These are phyloP conservation scores for Colletotrichum higginsianum DNA, from an alignment of 2,329 filamentous ascomycete species.

Conservation along the genomic window DNA sequence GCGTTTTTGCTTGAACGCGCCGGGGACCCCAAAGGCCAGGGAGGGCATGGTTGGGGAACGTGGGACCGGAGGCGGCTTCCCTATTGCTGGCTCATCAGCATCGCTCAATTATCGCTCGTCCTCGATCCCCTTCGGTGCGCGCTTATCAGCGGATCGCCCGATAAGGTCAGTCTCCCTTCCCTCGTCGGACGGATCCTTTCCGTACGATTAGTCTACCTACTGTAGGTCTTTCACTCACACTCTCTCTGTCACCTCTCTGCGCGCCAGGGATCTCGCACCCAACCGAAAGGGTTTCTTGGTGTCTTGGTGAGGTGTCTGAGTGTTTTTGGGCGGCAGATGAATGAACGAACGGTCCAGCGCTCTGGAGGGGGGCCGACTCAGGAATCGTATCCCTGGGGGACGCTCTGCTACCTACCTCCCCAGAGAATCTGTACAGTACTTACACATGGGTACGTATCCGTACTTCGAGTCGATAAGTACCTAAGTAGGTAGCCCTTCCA, in stretches of 20 bases:
- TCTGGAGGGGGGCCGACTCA: not conserved
- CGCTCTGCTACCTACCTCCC: not conserved
- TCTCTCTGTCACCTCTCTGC: too few species aligned
- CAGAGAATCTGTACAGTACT: too few species aligned
- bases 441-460: not conserved
- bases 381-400: constrained; percentile 1
- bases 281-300: constrained; percentile 11
- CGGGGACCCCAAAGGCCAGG: constrained; percentile 6
- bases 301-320: not conserved
- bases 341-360: not conserved
- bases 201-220: not conserved
- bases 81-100: not conserved
- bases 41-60: constrained; percentile 28
- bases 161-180: constrained; percentile 23
- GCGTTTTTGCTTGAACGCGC: not conserved
- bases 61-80: not conserved
- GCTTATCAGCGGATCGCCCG: constrained; percentile 32
- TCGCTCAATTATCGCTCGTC: constrained; percentile 3
- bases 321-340: not conserved
- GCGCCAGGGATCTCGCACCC: constrained; percentile 16
- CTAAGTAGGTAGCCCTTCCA: not conserved
- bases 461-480: constrained; percentile 8
- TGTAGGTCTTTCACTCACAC: too few species aligned
- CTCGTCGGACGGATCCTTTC: not conserved
- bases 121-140: constrained; percentile 12